Conservation (phyloP, 192 early-diverging fungal species). For the Geranomyces michiganensis region DNA sequence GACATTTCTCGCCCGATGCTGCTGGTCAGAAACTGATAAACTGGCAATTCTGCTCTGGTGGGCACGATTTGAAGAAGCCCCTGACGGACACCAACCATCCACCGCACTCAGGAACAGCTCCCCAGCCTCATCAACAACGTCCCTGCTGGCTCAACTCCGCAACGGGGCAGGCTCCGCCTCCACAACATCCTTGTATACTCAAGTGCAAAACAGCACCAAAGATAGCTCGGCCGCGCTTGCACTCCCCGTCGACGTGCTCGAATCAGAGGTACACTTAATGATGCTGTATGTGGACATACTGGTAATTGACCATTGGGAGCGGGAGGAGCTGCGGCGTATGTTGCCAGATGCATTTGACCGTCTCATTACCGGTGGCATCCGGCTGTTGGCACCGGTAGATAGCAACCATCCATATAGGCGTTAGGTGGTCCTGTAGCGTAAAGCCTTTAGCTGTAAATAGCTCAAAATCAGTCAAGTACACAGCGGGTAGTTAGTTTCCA, state of each 20-base stretch:
- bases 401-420: neutral
- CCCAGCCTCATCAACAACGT: neutral
- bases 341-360: slow-evolving; percentile 1
- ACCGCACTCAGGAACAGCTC: neutral
- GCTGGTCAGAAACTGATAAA: slow-evolving; percentile 3
- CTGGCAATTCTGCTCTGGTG: slow-evolving; percentile 8
- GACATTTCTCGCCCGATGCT: neutral
- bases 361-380: neutral
- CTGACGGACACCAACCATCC: neutral
- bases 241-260: neutral
- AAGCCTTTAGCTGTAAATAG: too few species aligned
- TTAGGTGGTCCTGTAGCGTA: too few species aligned
- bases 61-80: neutral
- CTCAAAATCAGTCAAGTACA: too few species aligned
- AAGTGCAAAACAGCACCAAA: too few species aligned
- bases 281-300: neutral
- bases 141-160: neutral
- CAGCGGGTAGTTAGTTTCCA: too few species aligned
- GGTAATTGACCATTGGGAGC: neutral
- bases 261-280: neutral
- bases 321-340: slow-evolving; percentile 10
- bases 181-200: too few species aligned
- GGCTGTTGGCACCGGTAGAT: neutral
- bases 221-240: too few species aligned
- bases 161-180: neutral